Conservation (phyloP, 306 rosid genomes). For the Rubus idaeus region DNA sequence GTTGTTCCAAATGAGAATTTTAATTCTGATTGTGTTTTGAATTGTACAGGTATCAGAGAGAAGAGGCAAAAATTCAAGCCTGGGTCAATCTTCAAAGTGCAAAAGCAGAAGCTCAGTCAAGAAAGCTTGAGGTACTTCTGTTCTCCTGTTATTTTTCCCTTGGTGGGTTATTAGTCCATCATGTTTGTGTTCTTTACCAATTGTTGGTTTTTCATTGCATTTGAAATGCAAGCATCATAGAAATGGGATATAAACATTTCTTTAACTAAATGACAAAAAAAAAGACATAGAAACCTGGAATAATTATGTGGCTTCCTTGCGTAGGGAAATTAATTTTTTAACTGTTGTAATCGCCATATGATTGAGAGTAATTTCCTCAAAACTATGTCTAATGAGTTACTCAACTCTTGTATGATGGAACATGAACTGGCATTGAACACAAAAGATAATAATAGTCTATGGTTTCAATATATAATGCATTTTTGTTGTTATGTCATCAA, state of each 20-base stretch:
- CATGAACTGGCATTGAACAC: not conserved
- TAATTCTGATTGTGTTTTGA: constrained; percentile 7
- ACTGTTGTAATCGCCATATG: not conserved
- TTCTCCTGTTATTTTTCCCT: not conserved
- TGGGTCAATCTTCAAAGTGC: constrained; percentile 97
- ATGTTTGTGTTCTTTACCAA: not conserved
- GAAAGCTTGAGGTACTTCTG: constrained; percentile 84
- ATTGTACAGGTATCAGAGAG: constrained; percentile 79
- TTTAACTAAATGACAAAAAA: not conserved
- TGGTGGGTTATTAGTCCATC: not conserved
- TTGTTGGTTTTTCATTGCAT: not conserved
- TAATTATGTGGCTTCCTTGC: not conserved
- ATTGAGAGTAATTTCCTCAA: not conserved
- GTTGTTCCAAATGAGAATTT: constrained; percentile 2
- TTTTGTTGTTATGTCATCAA: not conserved
- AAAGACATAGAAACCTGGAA: not conserved
- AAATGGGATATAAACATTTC: not conserved
- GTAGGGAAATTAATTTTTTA: not conserved
- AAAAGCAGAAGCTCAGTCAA: constrained; percentile 96
- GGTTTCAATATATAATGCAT: not conserved
- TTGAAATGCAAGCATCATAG: not conserved
- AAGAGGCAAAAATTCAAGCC: constrained; percentile 95
- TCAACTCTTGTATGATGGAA: not conserved
- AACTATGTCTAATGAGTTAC: not conserved
- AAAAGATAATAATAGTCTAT: not conserved